phyloP scores from a whole-genome alignment of 2,329 filamentous ascomycete genomes.

The Sporothrix variecibatus region DNA sequence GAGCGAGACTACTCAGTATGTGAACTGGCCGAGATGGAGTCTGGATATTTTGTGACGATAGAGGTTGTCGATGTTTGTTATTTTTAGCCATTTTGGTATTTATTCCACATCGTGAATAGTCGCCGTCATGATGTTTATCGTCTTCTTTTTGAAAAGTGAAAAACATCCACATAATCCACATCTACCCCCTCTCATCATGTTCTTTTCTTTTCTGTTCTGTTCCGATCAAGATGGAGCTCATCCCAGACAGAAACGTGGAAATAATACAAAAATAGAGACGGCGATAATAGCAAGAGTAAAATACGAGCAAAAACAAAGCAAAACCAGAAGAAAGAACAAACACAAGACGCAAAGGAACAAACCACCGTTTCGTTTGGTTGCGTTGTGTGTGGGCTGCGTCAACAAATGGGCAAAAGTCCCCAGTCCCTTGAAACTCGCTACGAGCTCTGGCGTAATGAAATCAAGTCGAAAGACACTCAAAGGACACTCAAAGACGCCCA shows the following conservation, averaged over 20 bases:
- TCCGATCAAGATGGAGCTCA: not conserved
- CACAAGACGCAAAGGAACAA: not conserved
- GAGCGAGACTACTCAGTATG: not conserved
- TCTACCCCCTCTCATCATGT: not conserved
- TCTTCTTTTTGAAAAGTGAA: not conserved
- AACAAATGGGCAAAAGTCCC: not conserved
- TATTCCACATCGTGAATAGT: not conserved
- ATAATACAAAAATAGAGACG: not conserved
- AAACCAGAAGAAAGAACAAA: not conserved
- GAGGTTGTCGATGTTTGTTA: not conserved
- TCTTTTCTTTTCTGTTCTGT: not conserved
- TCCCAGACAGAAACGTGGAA: not conserved
- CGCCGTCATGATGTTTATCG: not conserved
- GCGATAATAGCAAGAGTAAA: not conserved
- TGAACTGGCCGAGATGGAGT: not conserved
- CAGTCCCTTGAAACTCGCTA: constrained; percentile 57
- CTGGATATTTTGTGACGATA: not conserved
- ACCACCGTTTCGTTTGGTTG: constrained; percentile 14
- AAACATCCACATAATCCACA: not conserved
- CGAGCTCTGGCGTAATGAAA: constrained; percentile 51
- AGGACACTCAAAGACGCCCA: too few species aligned
- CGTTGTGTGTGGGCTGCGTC: not conserved
- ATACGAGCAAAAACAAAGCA: not conserved
- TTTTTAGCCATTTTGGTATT: not conserved
- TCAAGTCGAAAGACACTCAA: constrained; percentile 41